Evolutionary conservation across 1,139 yeast genomes (phyloP).

Genomic region (Keqinozyma sinolaborantium): DNA sequence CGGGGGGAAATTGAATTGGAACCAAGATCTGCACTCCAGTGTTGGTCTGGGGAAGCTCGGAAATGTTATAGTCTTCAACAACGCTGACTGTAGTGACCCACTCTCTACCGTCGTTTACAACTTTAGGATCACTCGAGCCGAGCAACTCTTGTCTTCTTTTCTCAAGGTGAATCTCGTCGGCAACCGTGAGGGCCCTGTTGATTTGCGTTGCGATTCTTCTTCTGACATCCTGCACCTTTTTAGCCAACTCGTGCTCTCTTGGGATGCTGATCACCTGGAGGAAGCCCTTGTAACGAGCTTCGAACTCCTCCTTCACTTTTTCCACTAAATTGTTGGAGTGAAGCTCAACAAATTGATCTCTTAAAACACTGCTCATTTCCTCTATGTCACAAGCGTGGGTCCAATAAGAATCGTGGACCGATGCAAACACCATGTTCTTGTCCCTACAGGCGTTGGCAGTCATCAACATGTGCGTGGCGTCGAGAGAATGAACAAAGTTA

Average conservation of each 20-base stretch:
- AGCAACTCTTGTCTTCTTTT: conserved; percentile 56
- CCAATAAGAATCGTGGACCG: conserved; percentile 99
- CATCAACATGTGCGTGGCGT: conserved; percentile 95
- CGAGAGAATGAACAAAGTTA: conserved; percentile 89
- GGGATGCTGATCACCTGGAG: conserved; percentile 60
- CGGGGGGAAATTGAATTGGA: conserved; percentile 68
- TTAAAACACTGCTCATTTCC: conserved; percentile 63
- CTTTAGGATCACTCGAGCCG: conserved; percentile 48
- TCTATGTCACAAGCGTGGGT: conserved; percentile 89
- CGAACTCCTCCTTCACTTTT: conserved; percentile 74
- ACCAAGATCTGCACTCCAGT: conserved; percentile 38
- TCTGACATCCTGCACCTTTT: conserved; percentile 48
- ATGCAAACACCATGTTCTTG: conserved; percentile 72
- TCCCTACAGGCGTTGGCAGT: conserved; percentile 81
- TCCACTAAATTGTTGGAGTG: conserved; percentile 73
- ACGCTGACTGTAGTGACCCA: conserved; percentile 78
- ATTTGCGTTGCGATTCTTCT: conserved; percentile 44
- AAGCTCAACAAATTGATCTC: conserved; percentile 76
- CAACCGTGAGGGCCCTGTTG: conserved; percentile 58
- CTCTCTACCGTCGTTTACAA: conserved; percentile 47
- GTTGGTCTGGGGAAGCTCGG: conserved; percentile 22
- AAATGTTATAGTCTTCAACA: conserved; percentile 39
- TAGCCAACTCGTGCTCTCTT: conserved; percentile 50
- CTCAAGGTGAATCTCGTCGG: conserved; percentile 75
- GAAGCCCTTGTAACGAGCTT: conserved; percentile 70